phyloP scores from a whole-genome alignment of 768 basidiomycete genomes.

The Tricholoma saponaceum region DNA sequence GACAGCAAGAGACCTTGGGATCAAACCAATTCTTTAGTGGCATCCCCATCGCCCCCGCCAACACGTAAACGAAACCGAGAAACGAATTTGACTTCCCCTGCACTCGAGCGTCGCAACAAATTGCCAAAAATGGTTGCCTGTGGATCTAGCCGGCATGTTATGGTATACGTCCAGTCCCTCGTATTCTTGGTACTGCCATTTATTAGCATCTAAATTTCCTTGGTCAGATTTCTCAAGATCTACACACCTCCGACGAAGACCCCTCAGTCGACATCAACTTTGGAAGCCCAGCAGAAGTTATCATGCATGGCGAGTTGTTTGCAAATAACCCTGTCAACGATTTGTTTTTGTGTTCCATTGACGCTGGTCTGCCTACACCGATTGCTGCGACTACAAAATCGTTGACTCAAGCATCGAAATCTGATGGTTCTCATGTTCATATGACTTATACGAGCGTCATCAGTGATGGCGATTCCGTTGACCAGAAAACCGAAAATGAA shows the following conservation, averaged over 20 bases:
- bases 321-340: conserved; percentile 16
- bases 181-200: background rate
- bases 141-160: no score
- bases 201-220: background rate
- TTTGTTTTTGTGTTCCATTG: conserved; percentile 26
- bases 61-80: conserved; percentile 1
- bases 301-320: background rate
- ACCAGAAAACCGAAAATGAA: conserved; percentile 8
- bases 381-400: background rate
- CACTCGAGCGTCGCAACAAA: background rate
- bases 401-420: background rate
- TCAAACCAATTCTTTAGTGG: background rate
- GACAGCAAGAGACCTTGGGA: background rate
- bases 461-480: background rate
- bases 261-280: background rate
- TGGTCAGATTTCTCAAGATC: background rate
- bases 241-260: background rate
- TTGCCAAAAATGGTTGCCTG: background rate
- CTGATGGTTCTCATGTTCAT: background rate
- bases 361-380: background rate
- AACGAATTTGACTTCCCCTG: background rate
- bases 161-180: background rate
- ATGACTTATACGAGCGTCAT: background rate
- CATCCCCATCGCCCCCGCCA: background rate
- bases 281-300: background rate